Evolutionary conservation across 2,329 filamentous ascomycete species (phyloP), one percentile per base, ranked within the genome.

Genomic region (Aaosphaeria arxii): DNA sequence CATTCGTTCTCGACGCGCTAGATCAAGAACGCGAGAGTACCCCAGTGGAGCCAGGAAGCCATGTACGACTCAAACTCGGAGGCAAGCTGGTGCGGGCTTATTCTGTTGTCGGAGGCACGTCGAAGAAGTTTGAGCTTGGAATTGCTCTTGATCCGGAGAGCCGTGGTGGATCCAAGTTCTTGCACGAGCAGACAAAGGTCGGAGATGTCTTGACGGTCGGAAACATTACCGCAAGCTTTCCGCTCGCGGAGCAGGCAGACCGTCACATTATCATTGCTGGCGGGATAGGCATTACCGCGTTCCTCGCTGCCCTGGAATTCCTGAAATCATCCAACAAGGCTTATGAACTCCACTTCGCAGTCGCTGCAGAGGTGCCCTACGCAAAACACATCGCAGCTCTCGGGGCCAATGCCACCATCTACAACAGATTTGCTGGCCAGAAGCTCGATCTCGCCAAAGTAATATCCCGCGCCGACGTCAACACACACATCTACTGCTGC

Each of bases 231-330:
- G 61, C 68, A 0, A 78, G 75, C 39, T 74, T 84, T 28, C 74
- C 74, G 1, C 64, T 76, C 2, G 71, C 70, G 0, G 59, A 49
- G 2, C 67, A 74, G 1, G 80, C 80, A 6, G 81, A 79, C 53
- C 74, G 79, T 43, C 83, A 86, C 53, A 72, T 87, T 36, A 81
- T 86, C 56, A 78, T 88, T 30, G 82, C 77, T 0, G 84, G 81
- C 7, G 85, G 84, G 0, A 82, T 87, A 30, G 85, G 84, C 0
- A 79, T 87, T 51, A 87, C 85, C 1, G 84, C 84, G 0, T 87
- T 87, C 53, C 58, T 87, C 6, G 57, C 71, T 1, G 69, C 82
- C 28, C 59, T 81, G 3, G 66, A 77, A 43, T 51, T 61, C 9
- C 62, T 71, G 3, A 11, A 43, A 30, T 46, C 53, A 2, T 51